phyloP scores from a whole-genome alignment of 1,284 basidiomycete genomes.

The Tilletia caries region DNA sequence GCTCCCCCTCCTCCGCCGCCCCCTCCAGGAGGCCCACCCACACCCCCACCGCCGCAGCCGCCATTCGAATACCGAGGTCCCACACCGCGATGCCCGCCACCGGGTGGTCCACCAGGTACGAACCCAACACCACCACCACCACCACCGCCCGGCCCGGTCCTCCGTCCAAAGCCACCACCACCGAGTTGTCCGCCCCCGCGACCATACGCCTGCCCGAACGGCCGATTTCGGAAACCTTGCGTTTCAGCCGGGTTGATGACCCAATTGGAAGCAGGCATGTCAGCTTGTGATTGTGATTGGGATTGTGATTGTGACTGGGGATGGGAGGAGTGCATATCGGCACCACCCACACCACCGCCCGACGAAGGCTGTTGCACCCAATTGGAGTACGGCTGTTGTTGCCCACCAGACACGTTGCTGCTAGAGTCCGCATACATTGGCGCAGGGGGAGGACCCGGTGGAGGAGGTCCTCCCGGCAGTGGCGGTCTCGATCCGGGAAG shows the following conservation, averaged over 20 bases:
- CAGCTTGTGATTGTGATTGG: neutral
- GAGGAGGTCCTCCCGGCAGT: neutral
- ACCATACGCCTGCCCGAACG: neutral
- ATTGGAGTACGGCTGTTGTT: neutral
- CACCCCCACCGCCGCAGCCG: neutral
- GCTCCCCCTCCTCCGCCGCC: neutral
- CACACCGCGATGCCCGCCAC: no score
- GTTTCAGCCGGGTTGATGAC: slow-evolving; percentile 7
- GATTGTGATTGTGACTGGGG: neutral
- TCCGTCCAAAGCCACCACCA: neutral
- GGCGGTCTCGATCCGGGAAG: neutral
- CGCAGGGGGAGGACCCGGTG: neutral
- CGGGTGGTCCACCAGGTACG: neutral
- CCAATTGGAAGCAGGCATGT: neutral
- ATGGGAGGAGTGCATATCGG: neutral
- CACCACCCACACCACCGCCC: neutral
- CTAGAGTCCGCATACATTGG: neutral
- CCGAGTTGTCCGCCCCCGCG: neutral
- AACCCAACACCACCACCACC: neutral
- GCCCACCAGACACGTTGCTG: neutral
- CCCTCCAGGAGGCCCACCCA: neutral
- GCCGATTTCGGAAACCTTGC: neutral
- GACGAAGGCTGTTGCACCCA: neutral
- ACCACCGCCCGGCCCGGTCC: neutral
- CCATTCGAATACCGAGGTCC: neutral